Conservation (phyloP, 768 basidiomycete species). For the Rhizopogon rudus region DNA sequence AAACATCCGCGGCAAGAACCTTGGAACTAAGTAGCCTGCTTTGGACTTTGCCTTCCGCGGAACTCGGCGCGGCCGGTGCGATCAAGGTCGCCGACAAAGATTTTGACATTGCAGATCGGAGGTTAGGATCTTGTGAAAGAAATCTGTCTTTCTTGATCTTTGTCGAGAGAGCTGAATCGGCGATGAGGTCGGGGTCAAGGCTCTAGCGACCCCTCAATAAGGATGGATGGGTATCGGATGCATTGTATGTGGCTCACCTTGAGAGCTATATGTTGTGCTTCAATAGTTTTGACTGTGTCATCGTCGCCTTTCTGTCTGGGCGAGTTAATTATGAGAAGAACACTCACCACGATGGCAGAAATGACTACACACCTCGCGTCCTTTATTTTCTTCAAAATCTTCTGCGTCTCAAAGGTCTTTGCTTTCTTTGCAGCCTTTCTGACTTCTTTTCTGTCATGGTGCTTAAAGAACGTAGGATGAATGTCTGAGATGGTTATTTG, state of each 20-base stretch:
- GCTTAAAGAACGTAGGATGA: conserved; percentile 38
- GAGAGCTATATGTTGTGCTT: conserved; percentile 53
- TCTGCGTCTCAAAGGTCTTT: conserved; percentile 75
- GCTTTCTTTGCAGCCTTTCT: conserved; percentile 78
- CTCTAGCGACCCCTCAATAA: conserved; percentile 33
- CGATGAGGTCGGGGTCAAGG: conserved; percentile 53
- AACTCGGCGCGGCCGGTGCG: conserved; percentile 33
- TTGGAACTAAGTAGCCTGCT: conserved; percentile 76
- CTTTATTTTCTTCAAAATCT: conserved; percentile 79
- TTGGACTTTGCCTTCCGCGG: conserved; percentile 55
- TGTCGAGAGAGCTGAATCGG: conserved; percentile 58
- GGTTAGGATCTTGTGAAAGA: conserved; percentile 44
- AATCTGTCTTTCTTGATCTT: conserved; percentile 72
- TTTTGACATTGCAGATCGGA: conserved; percentile 39
- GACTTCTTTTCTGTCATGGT: conserved; percentile 69
- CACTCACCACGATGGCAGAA: background rate
- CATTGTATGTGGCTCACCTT: conserved; percentile 46
- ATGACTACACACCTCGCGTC: conserved; percentile 45
- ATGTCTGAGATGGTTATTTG: conserved; percentile 3
- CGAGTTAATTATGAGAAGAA: background rate
- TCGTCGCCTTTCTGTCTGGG: conserved; percentile 33
- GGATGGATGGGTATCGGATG: background rate
- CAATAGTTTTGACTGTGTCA: conserved; percentile 41
- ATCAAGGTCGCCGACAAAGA: conserved; percentile 38
- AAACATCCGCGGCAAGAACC: conserved; percentile 56